Conservation (phyloP, 352 stramenopile genomes). For the Pythium pyrilobum region DNA sequence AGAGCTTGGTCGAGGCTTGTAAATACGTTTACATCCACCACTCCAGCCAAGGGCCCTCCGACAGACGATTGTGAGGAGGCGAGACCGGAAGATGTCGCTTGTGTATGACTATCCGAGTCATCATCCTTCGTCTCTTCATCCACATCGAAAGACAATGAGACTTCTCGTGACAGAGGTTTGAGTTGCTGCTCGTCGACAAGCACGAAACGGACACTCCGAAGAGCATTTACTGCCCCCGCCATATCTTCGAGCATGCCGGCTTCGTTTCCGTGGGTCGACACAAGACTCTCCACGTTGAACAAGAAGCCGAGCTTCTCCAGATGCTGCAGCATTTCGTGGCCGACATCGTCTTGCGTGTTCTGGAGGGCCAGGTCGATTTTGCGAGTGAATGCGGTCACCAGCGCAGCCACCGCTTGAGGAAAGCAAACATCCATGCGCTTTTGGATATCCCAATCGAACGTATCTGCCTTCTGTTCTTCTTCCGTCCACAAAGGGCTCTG, state of each 20-base stretch:
- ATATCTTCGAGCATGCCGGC: slow-evolving; percentile 87
- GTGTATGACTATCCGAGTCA: slow-evolving; percentile 16
- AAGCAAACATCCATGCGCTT: slow-evolving; percentile 86
- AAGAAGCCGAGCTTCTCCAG: slow-evolving; percentile 77
- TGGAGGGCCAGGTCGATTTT: slow-evolving; percentile 78
- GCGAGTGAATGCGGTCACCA: slow-evolving; percentile 78
- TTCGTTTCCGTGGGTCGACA: slow-evolving; percentile 86
- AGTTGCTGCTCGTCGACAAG: slow-evolving; percentile 71
- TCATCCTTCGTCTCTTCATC: slow-evolving; percentile 67
- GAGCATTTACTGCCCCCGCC: slow-evolving; percentile 74
- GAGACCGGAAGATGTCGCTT: slow-evolving; percentile 23
- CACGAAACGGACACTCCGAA: slow-evolving; percentile 75
- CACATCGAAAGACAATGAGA: slow-evolving; percentile 54
- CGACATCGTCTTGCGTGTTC: slow-evolving; percentile 34
- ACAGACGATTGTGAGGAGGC: slow-evolving; percentile 27
- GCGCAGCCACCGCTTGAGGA: slow-evolving; percentile 62
- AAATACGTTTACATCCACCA: slow-evolving; percentile 82
- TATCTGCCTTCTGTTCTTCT: slow-evolving; percentile 74
- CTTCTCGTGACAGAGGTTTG: slow-evolving; percentile 35
- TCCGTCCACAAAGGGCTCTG: slow-evolving; percentile 79
- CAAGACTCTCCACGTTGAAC: slow-evolving; percentile 80
- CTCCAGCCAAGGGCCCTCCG: slow-evolving; percentile 46
- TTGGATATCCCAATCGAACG: slow-evolving; percentile 69
- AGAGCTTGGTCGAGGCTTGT: slow-evolving; percentile 69
- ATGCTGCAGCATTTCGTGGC: slow-evolving; percentile 63